Conservation (phyloP, 1,139 yeast genomes). For the Scheffersomyces quercinus region DNA sequence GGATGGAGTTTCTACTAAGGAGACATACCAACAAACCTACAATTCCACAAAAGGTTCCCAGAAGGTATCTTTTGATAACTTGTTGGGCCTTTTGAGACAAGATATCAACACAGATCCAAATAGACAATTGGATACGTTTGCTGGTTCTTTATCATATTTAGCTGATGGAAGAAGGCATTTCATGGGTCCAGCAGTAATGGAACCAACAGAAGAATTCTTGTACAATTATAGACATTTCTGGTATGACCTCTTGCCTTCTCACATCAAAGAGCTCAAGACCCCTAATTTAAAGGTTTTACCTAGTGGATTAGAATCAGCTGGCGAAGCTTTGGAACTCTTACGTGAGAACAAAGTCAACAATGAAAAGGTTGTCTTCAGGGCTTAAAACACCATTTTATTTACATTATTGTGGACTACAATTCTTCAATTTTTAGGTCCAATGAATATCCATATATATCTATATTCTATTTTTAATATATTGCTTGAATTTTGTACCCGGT, state of each 20-base stretch:
- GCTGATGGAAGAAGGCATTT: slow-evolving; percentile 25
- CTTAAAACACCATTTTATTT: not conserved
- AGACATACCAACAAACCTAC: slow-evolving; percentile 44
- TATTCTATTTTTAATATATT: too few species aligned
- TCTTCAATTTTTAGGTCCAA: too few species aligned
- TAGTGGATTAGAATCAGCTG: slow-evolving; percentile 28
- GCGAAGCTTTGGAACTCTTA: slow-evolving; percentile 27
- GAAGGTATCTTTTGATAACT: slow-evolving; percentile 27
- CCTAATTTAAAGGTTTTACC: slow-evolving; percentile 24
- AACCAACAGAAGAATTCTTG: slow-evolving; percentile 20
- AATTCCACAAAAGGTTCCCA: slow-evolving; percentile 39
- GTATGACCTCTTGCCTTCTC: slow-evolving; percentile 21
- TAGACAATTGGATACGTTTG: slow-evolving; percentile 23
- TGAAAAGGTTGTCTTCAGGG: slow-evolving; percentile 28
- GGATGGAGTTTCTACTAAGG: slow-evolving; percentile 51
- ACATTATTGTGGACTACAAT: too few species aligned
- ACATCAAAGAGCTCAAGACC: slow-evolving; percentile 17
- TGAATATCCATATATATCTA: too few species aligned
- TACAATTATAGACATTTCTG: slow-evolving; percentile 22
- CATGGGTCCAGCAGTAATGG: slow-evolving; percentile 14
- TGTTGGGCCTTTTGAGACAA: slow-evolving; percentile 9
- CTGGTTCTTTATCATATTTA: slow-evolving; percentile 37
- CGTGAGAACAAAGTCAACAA: slow-evolving; percentile 25
- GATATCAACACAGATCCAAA: not conserved
- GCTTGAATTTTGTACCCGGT: too few species aligned